Evolutionary conservation across 2,329 filamentous ascomycete genomes (phyloP), one percentile per base, ranked within the genome.

Genomic region (Passalora sequoiae): DNA sequence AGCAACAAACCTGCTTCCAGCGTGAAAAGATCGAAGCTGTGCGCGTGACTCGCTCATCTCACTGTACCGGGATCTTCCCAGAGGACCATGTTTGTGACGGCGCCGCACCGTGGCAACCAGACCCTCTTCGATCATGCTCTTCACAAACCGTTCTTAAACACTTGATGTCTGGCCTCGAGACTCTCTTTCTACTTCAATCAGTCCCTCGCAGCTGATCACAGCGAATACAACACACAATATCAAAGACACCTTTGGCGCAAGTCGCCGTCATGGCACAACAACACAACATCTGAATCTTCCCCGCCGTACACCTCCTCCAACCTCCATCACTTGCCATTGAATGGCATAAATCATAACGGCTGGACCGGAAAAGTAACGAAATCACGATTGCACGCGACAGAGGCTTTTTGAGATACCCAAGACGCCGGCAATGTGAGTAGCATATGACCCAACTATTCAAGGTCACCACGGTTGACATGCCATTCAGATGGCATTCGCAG

Each of bases 1-100:
- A n/a, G n/a, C n/a, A 36, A 36, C 20, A 36, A 36, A 36, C 33
- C 33, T 36, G 33, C 33, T 36, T 7, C 20, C 20, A n/a, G 9
- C 17, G 20, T 13, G n/a, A 24, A 20, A 17, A 8, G 13, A 36
- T 21, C 9, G 33, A 10, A 9, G 16, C n/a, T 21, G 33, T 36
- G n/a, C 20, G 33, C 19, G 33, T 36, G 19, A 22, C 17, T 20
- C 15, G 9, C 33, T 12, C 33, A 36, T 36, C 2, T 36, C 20
- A 20, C 33, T 20, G 17, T n/a, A 12, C 33, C 15, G n/a, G 33
- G 33, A 24, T 36, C 20, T 20, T 36, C 19, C 19, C 13, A 3
- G 15, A 7, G 2, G 15, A 7, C n/a, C 19, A 24, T 12, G 6
- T 27, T 12, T 36, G 33, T 20, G 33, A 36, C 33, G 21, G 33